These are phyloP conservation scores for Darksidea phi DNA, from an alignment of 495 filamentous ascomycete genomes.

Conservation along the genomic window DNA sequence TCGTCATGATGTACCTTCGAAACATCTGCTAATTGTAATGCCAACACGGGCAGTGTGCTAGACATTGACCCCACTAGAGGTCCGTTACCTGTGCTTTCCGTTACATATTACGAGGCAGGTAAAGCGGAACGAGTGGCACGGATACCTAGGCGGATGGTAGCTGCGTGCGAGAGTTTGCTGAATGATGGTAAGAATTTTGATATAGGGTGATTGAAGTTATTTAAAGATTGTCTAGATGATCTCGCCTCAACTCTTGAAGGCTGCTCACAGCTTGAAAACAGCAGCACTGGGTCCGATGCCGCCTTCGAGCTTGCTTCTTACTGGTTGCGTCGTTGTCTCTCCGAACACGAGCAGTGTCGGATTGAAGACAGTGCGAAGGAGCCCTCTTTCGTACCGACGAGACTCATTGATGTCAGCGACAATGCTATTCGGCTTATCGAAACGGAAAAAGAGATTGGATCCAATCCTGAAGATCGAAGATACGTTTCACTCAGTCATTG, in stretches of 20 bases:
- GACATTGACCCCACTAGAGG: too few species aligned
- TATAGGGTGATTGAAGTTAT: background rate
- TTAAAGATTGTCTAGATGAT: slow-evolving; percentile 1
- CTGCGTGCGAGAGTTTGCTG: background rate
- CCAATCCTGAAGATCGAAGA: background rate
- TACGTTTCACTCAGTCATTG: slow-evolving; percentile 12
- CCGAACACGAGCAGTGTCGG: background rate
- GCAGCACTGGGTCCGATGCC: slow-evolving; percentile 12
- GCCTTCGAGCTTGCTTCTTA: slow-evolving; percentile 3
- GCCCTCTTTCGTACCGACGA: background rate
- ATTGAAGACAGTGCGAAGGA: too few species aligned
- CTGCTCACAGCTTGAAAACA: background rate
- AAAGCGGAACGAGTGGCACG: background rate
- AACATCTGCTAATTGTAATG: too few species aligned
- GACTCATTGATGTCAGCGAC: slow-evolving; percentile 7
- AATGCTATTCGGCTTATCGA: slow-evolving; percentile 2
- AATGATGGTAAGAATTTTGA: background rate
- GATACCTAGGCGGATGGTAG: background rate
- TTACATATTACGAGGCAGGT: too few species aligned
- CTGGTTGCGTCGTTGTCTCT: slow-evolving; percentile 8
- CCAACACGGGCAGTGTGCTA: too few species aligned
- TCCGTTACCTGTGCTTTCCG: too few species aligned
- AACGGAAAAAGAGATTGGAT: background rate
- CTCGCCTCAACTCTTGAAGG: background rate
- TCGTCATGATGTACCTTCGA: too few species aligned